A percentile compares a stretch with the other conserved stretches of the same genome.
These are phyloP conservation scores for Thelonectria olida DNA, from an alignment of 2,329 filamentous ascomycete species.

Conservation along the genomic window DNA sequence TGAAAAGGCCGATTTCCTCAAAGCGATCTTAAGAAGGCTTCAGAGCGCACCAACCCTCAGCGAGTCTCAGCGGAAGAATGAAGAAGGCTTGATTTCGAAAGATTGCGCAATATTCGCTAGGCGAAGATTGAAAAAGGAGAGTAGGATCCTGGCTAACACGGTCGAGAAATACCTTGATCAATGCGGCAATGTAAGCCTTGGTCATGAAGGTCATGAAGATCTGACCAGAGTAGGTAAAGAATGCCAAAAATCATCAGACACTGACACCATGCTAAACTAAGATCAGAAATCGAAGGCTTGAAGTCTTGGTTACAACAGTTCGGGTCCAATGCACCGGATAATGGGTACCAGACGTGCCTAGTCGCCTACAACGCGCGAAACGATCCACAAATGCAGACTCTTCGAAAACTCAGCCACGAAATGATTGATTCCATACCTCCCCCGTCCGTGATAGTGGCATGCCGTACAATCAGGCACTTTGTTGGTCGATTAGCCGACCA, in stretches of 20 bases:
- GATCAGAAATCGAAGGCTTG: conserved; percentile 7
- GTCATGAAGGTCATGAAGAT: too few species aligned
- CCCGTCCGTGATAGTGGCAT: conserved; percentile 15
- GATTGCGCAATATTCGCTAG: conserved; percentile 30
- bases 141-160: conserved; percentile 23
- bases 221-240: too few species aligned
- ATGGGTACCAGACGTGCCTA: conserved; percentile 14
- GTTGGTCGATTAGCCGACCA: conserved; percentile 57
- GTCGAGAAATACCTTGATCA: conserved; percentile 24
- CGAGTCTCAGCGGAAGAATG: not conserved
- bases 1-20: too few species aligned
- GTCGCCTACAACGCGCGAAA: conserved; percentile 27
- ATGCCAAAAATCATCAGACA: not conserved
- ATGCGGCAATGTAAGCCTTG: too few species aligned
- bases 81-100: not conserved
- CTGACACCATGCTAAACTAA: not conserved
- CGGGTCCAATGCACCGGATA: not conserved
- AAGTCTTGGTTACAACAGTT: conserved; percentile 26
- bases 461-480: conserved; percentile 48
- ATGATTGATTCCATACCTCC: not conserved
- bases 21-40: too few species aligned
- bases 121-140: conserved; percentile 36
- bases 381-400: conserved; percentile 26
- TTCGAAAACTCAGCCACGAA: conserved; percentile 8
- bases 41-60: too few species aligned